Percentiles rank a stretch among this genome's conserved stretches.
Evolutionary conservation across 2,329 filamentous ascomycete genomes (phyloP).

Genomic region (Madurella fahalii): DNA sequence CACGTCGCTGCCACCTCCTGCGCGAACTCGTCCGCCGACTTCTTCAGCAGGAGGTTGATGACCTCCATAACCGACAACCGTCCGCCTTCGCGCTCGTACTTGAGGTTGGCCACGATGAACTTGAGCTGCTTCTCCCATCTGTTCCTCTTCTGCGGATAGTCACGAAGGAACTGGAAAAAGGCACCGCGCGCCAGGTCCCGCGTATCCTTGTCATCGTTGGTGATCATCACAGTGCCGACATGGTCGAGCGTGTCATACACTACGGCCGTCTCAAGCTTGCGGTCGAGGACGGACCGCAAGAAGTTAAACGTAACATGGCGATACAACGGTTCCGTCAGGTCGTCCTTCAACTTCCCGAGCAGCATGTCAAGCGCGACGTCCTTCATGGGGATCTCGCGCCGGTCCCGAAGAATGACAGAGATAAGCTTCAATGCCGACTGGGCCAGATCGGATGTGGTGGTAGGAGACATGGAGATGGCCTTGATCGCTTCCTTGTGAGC

Average conservation of each 20-base stretch:
- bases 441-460: slow-evolving; percentile 75
- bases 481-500: slow-evolving; percentile 83
- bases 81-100: slow-evolving; percentile 84
- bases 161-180: slow-evolving; percentile 90
- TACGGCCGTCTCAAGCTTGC: slow-evolving; percentile 77
- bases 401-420: slow-evolving; percentile 77
- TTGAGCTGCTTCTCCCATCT: slow-evolving; percentile 84
- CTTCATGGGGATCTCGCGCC: slow-evolving; percentile 69
- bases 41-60: slow-evolving; percentile 78
- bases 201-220: slow-evolving; percentile 84
- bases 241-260: slow-evolving; percentile 92
- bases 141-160: slow-evolving; percentile 88
- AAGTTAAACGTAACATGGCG: slow-evolving; percentile 96
- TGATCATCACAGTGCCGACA: slow-evolving; percentile 89
- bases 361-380: slow-evolving; percentile 80
- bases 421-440: slow-evolving; percentile 88
- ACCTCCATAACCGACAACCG: slow-evolving; percentile 91
- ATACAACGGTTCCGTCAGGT: slow-evolving; percentile 87
- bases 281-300: slow-evolving; percentile 77
- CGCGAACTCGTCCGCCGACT: slow-evolving; percentile 75
- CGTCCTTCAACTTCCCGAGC: slow-evolving; percentile 75
- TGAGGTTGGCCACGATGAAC: slow-evolving; percentile 85
- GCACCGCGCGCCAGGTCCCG: slow-evolving; percentile 82
- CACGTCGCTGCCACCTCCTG: slow-evolving; percentile 77
- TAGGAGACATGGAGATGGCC: slow-evolving; percentile 70